phyloP scores from a whole-genome alignment of 345 rosid species.

The Melaleuca alternifolia region DNA sequence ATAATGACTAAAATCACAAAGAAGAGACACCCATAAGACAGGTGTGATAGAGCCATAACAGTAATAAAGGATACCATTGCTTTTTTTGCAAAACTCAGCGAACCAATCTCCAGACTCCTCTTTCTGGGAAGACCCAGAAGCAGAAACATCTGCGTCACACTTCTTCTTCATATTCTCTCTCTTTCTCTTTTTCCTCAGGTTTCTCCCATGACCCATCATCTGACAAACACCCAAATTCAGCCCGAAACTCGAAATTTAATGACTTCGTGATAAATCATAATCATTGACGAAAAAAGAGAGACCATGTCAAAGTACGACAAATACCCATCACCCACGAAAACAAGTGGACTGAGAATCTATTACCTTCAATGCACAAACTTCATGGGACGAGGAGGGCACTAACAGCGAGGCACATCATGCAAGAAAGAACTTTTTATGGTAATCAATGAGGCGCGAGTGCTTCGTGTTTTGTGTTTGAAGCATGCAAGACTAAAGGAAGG shows the following conservation, averaged over 20 bases:
- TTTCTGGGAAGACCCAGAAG: slow-evolving; percentile 29
- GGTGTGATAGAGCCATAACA: not conserved
- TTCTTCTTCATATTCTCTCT: slow-evolving; percentile 20
- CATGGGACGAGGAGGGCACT: not conserved
- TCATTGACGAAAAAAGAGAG: not conserved
- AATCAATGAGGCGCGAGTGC: not conserved
- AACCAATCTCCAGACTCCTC: slow-evolving; percentile 38
- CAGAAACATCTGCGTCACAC: slow-evolving; percentile 27
- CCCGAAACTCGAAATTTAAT: not conserved
- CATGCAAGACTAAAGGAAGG: not conserved
- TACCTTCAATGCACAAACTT: not conserved
- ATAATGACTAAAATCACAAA: not conserved
- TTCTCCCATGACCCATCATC: not conserved
- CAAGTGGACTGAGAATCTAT: not conserved
- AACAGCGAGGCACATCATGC: not conserved
- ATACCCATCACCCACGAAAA: not conserved
- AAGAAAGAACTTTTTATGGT: not conserved
- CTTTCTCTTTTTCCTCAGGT: slow-evolving; percentile 11
- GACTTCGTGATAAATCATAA: not conserved
- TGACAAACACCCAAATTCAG: not conserved
- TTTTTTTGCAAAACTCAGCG: slow-evolving; percentile 31
- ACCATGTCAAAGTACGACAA: not conserved
- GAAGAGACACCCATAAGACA: not conserved
- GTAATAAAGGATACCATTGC: slow-evolving; percentile 25
- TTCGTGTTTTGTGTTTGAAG: not conserved